A percentile compares a stretch with the other conserved stretches of the same genome.
Conservation (phyloP, 345 rosid species). For the Citrus sp. region DNA sequence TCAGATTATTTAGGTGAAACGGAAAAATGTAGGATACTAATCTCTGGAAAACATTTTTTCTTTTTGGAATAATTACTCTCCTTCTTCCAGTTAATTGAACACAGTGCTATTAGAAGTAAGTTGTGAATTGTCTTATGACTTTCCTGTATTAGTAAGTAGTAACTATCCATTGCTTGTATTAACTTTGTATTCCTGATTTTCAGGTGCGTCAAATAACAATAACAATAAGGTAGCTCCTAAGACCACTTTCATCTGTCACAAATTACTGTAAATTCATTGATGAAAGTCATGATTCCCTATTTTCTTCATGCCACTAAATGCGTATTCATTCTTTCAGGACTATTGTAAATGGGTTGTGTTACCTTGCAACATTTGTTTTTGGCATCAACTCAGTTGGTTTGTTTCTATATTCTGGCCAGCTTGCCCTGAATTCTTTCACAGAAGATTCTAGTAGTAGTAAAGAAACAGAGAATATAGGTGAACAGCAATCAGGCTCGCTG, state of each 20-base stretch:
- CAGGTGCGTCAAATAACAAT: slow-evolving; percentile 90
- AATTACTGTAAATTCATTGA: slow-evolving; percentile 10
- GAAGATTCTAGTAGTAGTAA: slow-evolving; percentile 30
- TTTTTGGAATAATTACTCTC: not conserved
- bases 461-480: slow-evolving; percentile 23
- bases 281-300: slow-evolving; percentile 5
- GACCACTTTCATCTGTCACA: not conserved
- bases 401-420: slow-evolving; percentile 73
- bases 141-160: not conserved
- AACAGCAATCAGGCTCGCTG: slow-evolving; percentile 15
- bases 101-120: not conserved
- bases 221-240: slow-evolving; percentile 60
- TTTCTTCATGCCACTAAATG: not conserved
- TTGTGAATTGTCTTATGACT: not conserved
- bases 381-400: slow-evolving; percentile 81
- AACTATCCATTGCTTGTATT: slow-evolving; percentile 9
- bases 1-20: not conserved
- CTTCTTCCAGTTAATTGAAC: not conserved
- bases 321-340: slow-evolving; percentile 48
- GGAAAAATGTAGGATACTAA: not conserved
- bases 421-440: slow-evolving; percentile 52
- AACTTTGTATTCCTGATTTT: slow-evolving; percentile 22
- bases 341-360: slow-evolving; percentile 78
- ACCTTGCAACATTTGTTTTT: slow-evolving; percentile 90
- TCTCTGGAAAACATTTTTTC: not conserved